Conservation (phyloP, 257 asterid species). For the Cinchona pubescens region DNA sequence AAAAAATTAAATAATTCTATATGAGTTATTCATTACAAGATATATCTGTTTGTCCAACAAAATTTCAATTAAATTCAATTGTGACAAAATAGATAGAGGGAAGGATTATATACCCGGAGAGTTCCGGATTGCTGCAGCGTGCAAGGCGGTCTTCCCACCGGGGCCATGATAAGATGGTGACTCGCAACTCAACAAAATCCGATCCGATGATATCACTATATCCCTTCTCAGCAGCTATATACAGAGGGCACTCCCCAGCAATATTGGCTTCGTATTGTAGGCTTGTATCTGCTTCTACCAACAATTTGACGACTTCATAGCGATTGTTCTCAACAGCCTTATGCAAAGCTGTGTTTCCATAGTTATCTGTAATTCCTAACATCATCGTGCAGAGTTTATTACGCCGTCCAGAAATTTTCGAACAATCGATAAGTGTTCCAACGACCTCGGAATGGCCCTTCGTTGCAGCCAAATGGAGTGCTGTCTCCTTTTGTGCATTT, state of each 20-base stretch:
- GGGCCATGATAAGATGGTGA: not conserved
- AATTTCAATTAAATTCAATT: not conserved
- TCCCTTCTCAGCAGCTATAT: not conserved
- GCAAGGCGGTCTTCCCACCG: not conserved
- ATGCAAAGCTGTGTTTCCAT: conserved; percentile 7
- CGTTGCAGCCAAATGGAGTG: conserved; percentile 2
- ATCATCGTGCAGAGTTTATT: no score
- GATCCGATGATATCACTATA: not conserved
- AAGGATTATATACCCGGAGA: not conserved
- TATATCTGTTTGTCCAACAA: no score
- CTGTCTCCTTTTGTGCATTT: not conserved
- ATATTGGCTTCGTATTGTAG: not conserved
- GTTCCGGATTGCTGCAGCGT: not conserved
- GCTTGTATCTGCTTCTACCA: not conserved
- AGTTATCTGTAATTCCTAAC: not conserved
- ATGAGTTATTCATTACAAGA: no score
- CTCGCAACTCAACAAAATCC: not conserved
- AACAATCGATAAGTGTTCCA: not conserved
- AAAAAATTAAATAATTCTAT: no score
- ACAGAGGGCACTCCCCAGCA: conserved; percentile 7
- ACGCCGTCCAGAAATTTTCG: not conserved
- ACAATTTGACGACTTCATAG: not conserved
- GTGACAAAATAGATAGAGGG: no score
- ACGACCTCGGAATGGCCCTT: not conserved
- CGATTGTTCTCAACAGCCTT: not conserved